Evolutionary conservation across 2,329 filamentous ascomycete species (phyloP).

Genomic region (Cercospora nicotianae): DNA sequence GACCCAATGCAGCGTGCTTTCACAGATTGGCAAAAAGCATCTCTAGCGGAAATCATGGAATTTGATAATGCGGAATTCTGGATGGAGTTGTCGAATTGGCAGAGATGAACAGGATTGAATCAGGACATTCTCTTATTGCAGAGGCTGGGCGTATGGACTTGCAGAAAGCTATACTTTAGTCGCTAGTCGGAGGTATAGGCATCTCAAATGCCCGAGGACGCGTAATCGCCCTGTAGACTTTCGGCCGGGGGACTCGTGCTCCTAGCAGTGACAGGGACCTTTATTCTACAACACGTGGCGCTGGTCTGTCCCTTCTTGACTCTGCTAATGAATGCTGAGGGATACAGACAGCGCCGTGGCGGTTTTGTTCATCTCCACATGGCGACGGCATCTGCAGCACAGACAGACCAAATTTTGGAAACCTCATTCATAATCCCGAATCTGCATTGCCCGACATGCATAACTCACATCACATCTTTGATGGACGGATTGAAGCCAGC

Average conservation of each 20-base stretch:
- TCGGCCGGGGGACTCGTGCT: not conserved
- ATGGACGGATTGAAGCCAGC: not conserved
- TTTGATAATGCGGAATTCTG: not conserved
- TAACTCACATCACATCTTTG: not conserved
- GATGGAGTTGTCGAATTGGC: not conserved
- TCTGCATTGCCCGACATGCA: not conserved
- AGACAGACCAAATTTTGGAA: not conserved
- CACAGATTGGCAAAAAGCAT: not conserved
- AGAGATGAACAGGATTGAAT: not conserved
- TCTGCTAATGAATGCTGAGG: no score
- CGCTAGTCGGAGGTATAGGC: not conserved
- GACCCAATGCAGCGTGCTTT: not conserved
- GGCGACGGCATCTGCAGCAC: not conserved
- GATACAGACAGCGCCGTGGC: no score
- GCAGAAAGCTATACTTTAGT: not conserved
- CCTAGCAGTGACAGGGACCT: not conserved
- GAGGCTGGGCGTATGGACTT: not conserved
- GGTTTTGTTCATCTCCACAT: not conserved
- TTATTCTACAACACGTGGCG: not conserved
- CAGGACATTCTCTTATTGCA: not conserved
- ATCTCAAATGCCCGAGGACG: not conserved
- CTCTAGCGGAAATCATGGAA: not conserved
- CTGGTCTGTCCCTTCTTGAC: not conserved
- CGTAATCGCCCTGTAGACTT: no score
- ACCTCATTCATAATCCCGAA: not conserved